Percentiles rank a stretch among this genome's conserved stretches.
Conservation (phyloP, 345 rosid genomes). For the Gossypium bickii region DNA sequence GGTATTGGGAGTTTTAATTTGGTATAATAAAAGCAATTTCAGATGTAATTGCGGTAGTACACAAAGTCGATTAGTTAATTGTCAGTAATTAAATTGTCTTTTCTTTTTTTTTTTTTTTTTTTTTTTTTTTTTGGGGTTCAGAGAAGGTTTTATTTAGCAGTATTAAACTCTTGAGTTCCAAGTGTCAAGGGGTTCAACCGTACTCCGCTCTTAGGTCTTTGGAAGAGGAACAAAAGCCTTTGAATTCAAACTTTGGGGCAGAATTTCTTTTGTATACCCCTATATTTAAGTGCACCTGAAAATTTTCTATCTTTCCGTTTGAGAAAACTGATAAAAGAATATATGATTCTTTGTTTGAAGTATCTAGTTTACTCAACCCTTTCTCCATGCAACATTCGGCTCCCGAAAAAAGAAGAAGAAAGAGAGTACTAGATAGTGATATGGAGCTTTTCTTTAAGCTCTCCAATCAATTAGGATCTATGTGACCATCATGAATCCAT, state of each 20-base stretch:
- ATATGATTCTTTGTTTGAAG: not conserved
- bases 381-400: not conserved
- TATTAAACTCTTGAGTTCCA: conserved; percentile 8
- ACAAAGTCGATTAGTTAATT: conserved; percentile 4
- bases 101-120: not conserved
- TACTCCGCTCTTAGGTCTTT: not conserved
- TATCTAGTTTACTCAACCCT: not conserved
- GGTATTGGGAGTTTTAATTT: conserved; percentile 13
- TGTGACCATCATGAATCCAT: not conserved
- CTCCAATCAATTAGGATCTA: not conserved
- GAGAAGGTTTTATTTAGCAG: conserved; percentile 8
- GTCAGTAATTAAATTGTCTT: conserved; percentile 1
- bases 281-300: not conserved
- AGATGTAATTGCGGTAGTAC: conserved; percentile 5
- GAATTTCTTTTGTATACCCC: not conserved
- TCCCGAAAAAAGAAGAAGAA: not conserved
- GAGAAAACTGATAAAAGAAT: not conserved
- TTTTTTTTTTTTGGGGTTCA: not conserved
- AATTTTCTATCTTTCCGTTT: not conserved
- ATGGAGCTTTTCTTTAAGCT: not conserved
- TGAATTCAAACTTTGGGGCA: not conserved
- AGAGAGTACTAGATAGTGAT: not conserved
- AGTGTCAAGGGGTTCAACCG: conserved; percentile 2
- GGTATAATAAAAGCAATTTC: conserved; percentile 26
- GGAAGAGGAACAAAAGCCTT: not conserved